Evolutionary conservation across 2,329 filamentous ascomycete species (phyloP), one percentile per base, ranked within the genome.

Genomic region (Penicillium sp.): DNA sequence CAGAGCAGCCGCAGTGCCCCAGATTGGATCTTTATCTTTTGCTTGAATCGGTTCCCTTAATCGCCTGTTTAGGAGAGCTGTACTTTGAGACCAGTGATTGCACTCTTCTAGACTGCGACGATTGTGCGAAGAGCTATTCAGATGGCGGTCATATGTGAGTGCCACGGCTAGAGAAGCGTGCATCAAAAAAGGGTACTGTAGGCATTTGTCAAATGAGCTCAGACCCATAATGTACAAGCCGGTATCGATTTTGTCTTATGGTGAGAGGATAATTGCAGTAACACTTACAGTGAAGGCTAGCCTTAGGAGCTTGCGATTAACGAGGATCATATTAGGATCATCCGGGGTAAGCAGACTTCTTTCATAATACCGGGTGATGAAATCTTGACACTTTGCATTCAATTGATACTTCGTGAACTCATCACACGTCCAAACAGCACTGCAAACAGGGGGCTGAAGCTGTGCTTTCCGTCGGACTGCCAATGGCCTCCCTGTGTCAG

Each of bases 131-230:
- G 67, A 29, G 27, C 45, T 52, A 14, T 71, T 65, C 1, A 66
- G 52, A 55, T 69, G 55, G 46, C 66, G 67, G 58, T 71, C 68
- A 27, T 81, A 79, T 22, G 74, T 66, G 13, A 77, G 59, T 0
- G 78, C 74, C 31, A 80, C 74, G 0, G 77, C 77, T 5, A 81
- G 60, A 8, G 73, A 76, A 29, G 78, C 78, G 52, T 81, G 79
- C 78, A 81, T 80, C 19, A 81, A 60, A 42, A 68, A 78, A 3
- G 79, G 79, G 50, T 79, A 56, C 79, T 71, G 39, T 71, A 42
- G 46, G 42, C 26, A 52, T 33, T 22, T 53, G 26, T 67, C 56
- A 65, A 60, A 19, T 7, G 14, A 53, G 27, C 0, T 39, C 4
- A 44, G 37, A 26, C n/a, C 8, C 35, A 9, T 19, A 4, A 19